Conservation (phyloP, 179 eudicot species). For the Sideroxylon spinosum region DNA sequence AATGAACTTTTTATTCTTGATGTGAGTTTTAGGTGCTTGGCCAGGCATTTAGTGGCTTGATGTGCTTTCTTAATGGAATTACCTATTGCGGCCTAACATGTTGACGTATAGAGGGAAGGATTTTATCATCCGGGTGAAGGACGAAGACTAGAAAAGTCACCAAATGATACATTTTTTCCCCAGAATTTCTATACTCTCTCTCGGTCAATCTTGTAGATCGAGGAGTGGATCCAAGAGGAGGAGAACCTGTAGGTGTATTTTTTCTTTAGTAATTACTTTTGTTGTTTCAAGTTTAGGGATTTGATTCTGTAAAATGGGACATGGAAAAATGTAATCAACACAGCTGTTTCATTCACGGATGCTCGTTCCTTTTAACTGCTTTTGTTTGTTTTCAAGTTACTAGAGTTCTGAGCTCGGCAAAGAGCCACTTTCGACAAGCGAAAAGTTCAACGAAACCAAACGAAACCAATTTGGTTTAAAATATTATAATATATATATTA, state of each 20-base stretch:
- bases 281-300: no score
- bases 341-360: no score
- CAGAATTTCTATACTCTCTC: not conserved
- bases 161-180: not conserved
- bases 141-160: not conserved
- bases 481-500: no score
- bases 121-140: not conserved
- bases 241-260: not conserved
- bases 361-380: not conserved
- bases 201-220: not conserved
- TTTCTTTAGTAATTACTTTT: not conserved
- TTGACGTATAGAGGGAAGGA: not conserved
- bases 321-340: no score
- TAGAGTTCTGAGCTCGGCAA: no score
- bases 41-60: not conserved
- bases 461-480: no score
- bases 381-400: not conserved
- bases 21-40: not conserved
- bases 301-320: no score
- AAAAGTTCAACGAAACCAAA: no score
- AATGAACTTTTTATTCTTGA: constrained; percentile 25
- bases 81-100: no score
- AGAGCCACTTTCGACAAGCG: no score
- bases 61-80: not conserved
- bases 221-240: not conserved